Percentiles rank a stretch among this genome's conserved stretches.
These are phyloP conservation scores for Mortierella sp. DNA, from an alignment of 371 early-diverging fungal genomes.

Conservation along the genomic window DNA sequence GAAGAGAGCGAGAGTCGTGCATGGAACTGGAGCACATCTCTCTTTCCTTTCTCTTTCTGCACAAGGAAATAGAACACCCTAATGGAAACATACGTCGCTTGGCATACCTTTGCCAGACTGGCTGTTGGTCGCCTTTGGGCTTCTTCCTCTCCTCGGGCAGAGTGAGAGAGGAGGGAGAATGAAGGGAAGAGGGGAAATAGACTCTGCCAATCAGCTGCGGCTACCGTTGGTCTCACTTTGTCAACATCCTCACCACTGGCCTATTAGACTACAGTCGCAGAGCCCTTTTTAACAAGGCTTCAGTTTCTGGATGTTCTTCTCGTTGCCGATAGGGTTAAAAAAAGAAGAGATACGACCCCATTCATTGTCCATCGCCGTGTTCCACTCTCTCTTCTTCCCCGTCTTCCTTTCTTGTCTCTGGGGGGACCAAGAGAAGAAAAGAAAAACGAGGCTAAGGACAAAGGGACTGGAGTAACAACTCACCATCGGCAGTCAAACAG, in stretches of 20 bases:
- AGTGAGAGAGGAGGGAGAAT: neutral
- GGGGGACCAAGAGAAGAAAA: neutral
- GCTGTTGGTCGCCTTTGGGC: neutral
- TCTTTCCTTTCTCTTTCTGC: neutral
- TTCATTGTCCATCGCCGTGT: neutral
- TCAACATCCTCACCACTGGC: neutral
- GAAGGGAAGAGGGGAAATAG: neutral
- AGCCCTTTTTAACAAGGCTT: neutral
- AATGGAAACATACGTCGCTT: neutral
- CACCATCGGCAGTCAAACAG: neutral
- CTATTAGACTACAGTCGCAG: neutral
- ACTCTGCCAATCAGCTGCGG: neutral
- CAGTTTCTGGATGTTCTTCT: constrained; percentile 12
- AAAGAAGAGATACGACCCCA: neutral
- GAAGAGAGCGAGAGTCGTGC: neutral
- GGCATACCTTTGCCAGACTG: neutral
- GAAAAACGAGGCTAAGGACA: neutral
- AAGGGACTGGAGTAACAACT: neutral
- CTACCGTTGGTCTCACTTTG: neutral
- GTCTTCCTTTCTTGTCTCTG: neutral
- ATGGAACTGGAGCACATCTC: neutral
- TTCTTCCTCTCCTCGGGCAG: neutral
- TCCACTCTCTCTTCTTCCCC: neutral
- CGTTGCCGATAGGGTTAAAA: constrained; percentile 12
- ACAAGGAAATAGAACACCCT: neutral